Evolutionary conservation across 2,329 filamentous ascomycete species (phyloP), one percentile per base, ranked within the genome.

Genomic region (Penicillium sclerotigenum): DNA sequence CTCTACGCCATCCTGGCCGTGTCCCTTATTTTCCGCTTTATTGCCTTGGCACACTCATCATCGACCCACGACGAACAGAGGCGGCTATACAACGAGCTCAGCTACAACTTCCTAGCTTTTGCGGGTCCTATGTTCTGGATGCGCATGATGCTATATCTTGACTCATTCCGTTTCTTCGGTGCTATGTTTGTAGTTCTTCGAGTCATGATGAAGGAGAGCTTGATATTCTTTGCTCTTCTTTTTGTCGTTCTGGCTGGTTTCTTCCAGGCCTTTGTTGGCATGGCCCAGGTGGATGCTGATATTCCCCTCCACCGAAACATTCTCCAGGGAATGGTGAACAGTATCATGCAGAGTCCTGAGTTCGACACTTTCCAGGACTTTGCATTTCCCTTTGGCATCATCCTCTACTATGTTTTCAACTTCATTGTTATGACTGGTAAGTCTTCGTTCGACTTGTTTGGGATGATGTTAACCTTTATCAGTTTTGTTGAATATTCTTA

Each of bases 161-260:
- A 99, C 74, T 90, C 89, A 0, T 84, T 96, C 81, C 87, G 90
- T 53, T 99, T 99, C 80, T 99, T 99, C 68, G 94, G 94, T 24
- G 91, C 93, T 47, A 99, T 99, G 94, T 83, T 99, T 1, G 93
- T 99, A 2, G 92, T 99, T 2, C 80, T 99, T 42, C 96, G 97
- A 73, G 89, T 92, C 49, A 92, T 93, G 89, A 92, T 93, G 88
- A 91, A 90, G 68, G 89, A 93, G 73, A 95, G 90, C 0, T 80
- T 97, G 65, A 97, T 97, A 62, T 99, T 99, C 80, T 99, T 99
- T 68, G 91, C 92, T 1, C 81, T 99, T 18, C 81, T 99, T 10
- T 78, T 89, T 48, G 87, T 97, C 50, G 87, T 99, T 56, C 81
- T 96, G 56, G 68, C 75, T 26, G 78, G 84, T 11, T 99, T 99